Base-by-base conservation (phyloP, 257 asterid species). In the Nicotiana attenuata region DNA sequence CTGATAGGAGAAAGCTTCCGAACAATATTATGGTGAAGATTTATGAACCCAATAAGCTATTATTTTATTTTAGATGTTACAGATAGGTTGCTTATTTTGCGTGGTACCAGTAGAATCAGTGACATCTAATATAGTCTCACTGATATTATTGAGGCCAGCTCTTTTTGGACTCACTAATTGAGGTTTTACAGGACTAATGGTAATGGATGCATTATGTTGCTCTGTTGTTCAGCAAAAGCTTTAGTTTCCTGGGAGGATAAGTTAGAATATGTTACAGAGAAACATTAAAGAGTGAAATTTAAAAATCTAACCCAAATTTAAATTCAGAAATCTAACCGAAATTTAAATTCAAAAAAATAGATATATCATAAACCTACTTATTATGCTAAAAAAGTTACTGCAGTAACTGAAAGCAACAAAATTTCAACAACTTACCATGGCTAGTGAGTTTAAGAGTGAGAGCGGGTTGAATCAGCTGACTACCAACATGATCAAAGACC, bases 101-200 rank as follows among this genome's bases (percentile, higher is more conserved):
- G 59, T 71, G 57, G 80, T 79, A 73, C 59, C 33, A 11, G 80
- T 29, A 29, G 88, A 35, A 47, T 68, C 11, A 26, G 77, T 68
- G 76, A 16, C 14, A 31, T 81, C 73, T 6, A 57, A 53, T 53
- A 53, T 66, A 9, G 66, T 67, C 20, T 75, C 85, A 9, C 77
- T 85, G 28, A 26, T 26, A 26, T 26, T 26, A 26, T 26, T 26
- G 33, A 90, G 84, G 5, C 87, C 63, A 20, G 84, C 92, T 47
- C 82, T 87, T 79, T 87, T 89, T 0, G 96, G 96, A 45, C 52
- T 45, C 52, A 8, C 2, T 45, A 45, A 45, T 1, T 45, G 52
- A 45, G 52, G 11, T 10, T 45, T 45, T 45, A 45, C 11, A n/a
- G 78, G 78, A 82, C 95, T 91, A 59, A 90, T 89, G 4, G 97